Conservation (phyloP, 306 rosid species). For the Arachis stenosperma region DNA sequence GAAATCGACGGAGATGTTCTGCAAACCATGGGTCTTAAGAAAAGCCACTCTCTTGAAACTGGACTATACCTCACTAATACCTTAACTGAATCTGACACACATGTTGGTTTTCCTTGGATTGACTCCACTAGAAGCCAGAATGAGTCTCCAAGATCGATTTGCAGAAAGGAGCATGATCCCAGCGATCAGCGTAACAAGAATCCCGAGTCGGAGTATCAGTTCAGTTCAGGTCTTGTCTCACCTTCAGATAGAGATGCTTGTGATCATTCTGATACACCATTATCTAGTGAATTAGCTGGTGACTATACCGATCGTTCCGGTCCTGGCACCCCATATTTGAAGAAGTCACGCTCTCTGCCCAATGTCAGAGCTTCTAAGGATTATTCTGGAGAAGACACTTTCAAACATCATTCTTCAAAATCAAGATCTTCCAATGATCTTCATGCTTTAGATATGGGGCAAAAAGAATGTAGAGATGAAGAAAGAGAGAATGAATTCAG, state of each 20-base stretch:
- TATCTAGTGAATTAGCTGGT: slow-evolving; percentile 50
- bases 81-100: slow-evolving; percentile 51
- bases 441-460: slow-evolving; percentile 47
- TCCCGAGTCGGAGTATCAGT: slow-evolving; percentile 38
- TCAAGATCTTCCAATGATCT: slow-evolving; percentile 80
- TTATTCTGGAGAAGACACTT: slow-evolving; percentile 37
- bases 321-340: slow-evolving; percentile 35
- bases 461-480: slow-evolving; percentile 50
- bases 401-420: slow-evolving; percentile 33
- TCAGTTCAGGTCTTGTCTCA: slow-evolving; percentile 40
- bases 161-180: slow-evolving; percentile 43
- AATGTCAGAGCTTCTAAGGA: slow-evolving; percentile 52
- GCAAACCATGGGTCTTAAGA: slow-evolving; percentile 47
- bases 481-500: slow-evolving; percentile 39
- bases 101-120: slow-evolving; percentile 47
- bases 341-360: slow-evolving; percentile 70
- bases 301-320: slow-evolving; percentile 44
- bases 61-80: slow-evolving; percentile 47
- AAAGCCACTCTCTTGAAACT: slow-evolving; percentile 71
- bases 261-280: slow-evolving; percentile 53
- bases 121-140: slow-evolving; percentile 41
- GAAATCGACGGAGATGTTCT: slow-evolving; percentile 38
- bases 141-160: slow-evolving; percentile 36
- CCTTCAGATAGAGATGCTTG: slow-evolving; percentile 57
- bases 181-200: slow-evolving; percentile 39